Percentiles rank a stretch among this genome's conserved stretches.
phyloP scores from a whole-genome alignment of 1,284 basidiomycete genomes.

The Malassezia globosa region DNA sequence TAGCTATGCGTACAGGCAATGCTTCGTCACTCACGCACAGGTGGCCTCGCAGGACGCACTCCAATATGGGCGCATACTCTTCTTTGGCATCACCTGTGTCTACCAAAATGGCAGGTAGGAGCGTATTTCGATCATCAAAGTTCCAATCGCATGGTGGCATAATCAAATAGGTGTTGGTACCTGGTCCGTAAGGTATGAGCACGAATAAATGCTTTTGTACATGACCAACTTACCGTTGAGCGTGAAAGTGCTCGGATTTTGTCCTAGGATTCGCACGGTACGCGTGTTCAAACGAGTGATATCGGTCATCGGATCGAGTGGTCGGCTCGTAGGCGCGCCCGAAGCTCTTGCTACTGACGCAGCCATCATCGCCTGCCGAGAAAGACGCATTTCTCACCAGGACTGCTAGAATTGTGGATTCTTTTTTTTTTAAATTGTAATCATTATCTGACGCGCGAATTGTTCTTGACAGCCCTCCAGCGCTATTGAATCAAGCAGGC shows the following conservation, averaged over 20 bases:
- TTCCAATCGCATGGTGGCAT: conserved; percentile 30
- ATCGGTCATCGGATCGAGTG: conserved; percentile 13
- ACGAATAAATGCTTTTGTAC: too few relatives aligned
- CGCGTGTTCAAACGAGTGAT: conserved; percentile 19
- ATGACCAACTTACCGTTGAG: conserved; percentile 68
- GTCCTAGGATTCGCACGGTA: conserved; percentile 51
- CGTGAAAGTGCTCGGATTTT: conserved; percentile 85
- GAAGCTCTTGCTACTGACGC: too few relatives aligned
- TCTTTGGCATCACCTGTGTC: conserved; percentile 76
- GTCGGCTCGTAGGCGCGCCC: neutral
- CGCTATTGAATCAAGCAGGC: too few relatives aligned
- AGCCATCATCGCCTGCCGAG: neutral
- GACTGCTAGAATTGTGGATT: too few relatives aligned
- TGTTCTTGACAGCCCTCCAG: too few relatives aligned
- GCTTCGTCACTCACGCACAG: conserved; percentile 19
- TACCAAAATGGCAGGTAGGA: conserved; percentile 61
- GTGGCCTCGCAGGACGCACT: conserved; percentile 52
- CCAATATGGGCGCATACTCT: conserved; percentile 60
- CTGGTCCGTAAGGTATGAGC: conserved; percentile 39
- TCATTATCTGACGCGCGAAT: too few relatives aligned
- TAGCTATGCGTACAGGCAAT: conserved; percentile 19
- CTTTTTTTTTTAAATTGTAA: too few relatives aligned
- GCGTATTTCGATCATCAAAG: conserved; percentile 46
- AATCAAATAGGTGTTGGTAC: conserved; percentile 85
- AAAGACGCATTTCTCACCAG: neutral